Evolutionary conservation across 306 rosid genomes (phyloP).

Genomic region (Rubus idaeus): DNA sequence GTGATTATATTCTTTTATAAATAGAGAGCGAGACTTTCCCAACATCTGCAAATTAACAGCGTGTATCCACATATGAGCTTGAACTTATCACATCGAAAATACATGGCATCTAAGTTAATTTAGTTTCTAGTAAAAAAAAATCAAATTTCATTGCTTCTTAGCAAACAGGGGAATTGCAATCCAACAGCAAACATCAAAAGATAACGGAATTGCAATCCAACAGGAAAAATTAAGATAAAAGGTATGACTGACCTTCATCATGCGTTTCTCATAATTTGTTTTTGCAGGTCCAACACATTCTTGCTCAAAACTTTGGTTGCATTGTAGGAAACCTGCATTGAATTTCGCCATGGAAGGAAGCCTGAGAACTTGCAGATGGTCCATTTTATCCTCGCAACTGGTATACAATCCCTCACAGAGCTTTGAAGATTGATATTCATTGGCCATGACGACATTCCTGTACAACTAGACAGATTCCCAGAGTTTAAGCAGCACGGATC

Average conservation of each 20-base stretch:
- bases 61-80: constrained; percentile 12
- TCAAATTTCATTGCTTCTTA: not conserved
- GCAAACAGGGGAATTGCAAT: not conserved
- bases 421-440: constrained; percentile 80
- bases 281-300: constrained; percentile 92
- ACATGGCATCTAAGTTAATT: not conserved
- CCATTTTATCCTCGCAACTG: constrained; percentile 88
- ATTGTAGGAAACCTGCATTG: constrained; percentile 80
- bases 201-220: not conserved
- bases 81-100: not conserved
- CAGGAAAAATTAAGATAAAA: not conserved
- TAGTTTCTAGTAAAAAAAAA: not conserved
- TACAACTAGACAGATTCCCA: constrained; percentile 46
- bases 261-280: constrained; percentile 67
- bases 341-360: constrained; percentile 98
- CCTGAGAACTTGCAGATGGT: constrained; percentile 83
- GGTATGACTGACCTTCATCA: constrained; percentile 63
- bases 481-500: constrained; percentile 14
- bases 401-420: constrained; percentile 81
- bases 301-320: constrained; percentile 75
- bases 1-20: constrained; percentile 89
- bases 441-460: constrained; percentile 58
- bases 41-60: constrained; percentile 64
- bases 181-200: not conserved
- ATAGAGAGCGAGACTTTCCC: constrained; percentile 71